phyloP scores from a whole-genome alignment of 192 early-diverging fungal species.

The Coemansia sp. region DNA sequence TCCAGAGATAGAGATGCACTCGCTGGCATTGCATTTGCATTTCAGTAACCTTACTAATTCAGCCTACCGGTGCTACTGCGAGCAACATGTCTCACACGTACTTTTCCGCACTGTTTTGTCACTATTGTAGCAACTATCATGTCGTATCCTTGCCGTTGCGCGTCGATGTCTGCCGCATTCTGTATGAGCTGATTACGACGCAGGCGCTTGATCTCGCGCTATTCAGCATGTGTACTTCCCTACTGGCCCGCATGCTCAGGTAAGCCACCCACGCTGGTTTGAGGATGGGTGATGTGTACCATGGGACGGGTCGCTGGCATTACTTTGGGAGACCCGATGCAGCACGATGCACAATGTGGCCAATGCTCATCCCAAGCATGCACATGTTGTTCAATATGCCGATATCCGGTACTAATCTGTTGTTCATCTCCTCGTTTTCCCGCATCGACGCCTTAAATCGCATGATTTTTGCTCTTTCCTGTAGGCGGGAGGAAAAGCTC shows the following conservation, averaged over 20 bases:
- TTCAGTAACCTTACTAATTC: not conserved
- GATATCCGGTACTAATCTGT: not conserved
- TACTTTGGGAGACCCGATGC: not conserved
- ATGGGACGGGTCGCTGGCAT: not conserved
- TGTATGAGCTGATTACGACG: slow-evolving; percentile 65
- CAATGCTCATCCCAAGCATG: not conserved
- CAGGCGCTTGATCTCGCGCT: slow-evolving; percentile 67
- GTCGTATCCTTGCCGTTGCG: slow-evolving; percentile 23
- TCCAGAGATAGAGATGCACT: slow-evolving; percentile 6
- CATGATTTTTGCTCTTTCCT: not conserved
- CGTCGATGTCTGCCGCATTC: slow-evolving; percentile 40
- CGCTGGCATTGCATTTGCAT: not conserved
- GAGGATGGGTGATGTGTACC: not conserved
- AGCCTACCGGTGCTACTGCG: not conserved
- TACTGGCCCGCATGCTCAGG: slow-evolving; percentile 66
- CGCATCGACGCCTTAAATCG: not conserved
- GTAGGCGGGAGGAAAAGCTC: slow-evolving; percentile 55
- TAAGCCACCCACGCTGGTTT: slow-evolving; percentile 33
- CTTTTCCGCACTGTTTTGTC: not conserved
- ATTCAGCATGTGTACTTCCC: slow-evolving; percentile 61
- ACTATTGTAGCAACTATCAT: slow-evolving; percentile 38
- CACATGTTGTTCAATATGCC: not conserved
- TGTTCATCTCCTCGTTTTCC: not conserved
- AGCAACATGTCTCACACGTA: not conserved
- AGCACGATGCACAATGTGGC: not conserved